Conservation (phyloP, 2,329 filamentous ascomycete species). For the Thielaviopsis punctulata region DNA sequence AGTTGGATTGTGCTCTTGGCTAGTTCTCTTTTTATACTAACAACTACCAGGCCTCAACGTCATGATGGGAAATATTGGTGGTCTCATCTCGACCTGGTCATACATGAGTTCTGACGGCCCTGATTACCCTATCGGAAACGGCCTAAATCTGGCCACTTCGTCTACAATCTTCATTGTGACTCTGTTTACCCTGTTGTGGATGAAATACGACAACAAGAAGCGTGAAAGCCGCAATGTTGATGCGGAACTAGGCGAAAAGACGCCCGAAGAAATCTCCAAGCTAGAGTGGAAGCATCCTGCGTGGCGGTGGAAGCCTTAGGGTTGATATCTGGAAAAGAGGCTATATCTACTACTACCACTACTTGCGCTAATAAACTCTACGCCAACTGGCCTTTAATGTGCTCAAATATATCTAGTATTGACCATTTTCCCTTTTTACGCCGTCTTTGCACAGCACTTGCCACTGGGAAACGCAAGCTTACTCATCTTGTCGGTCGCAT, state of each 20-base stretch:
- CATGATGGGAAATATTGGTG: slow-evolving; percentile 51
- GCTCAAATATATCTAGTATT: background rate
- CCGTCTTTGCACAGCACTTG: background rate
- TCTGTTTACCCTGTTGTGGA: slow-evolving; percentile 37
- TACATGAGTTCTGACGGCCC: slow-evolving; percentile 46
- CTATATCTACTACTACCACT: background rate
- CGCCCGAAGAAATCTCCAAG: slow-evolving; percentile 35
- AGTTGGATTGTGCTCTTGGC: slow-evolving; percentile 18
- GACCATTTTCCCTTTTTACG: background rate
- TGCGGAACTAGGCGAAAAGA: slow-evolving; percentile 37
- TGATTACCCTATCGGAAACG: slow-evolving; percentile 52
- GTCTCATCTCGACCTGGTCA: slow-evolving; percentile 44
- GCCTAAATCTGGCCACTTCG: slow-evolving; percentile 48
- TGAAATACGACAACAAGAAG: slow-evolving; percentile 43
- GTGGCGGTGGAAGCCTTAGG: slow-evolving; percentile 38
- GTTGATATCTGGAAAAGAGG: background rate
- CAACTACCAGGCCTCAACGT: slow-evolving; percentile 19
- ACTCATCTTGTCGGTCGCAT: slow-evolving; percentile 31
- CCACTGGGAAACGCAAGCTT: slow-evolving; percentile 16
- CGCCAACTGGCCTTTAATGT: background rate
- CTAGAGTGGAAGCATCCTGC: slow-evolving; percentile 52
- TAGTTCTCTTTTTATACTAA: background rate
- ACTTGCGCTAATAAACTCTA: background rate
- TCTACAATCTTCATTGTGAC: slow-evolving; percentile 35
- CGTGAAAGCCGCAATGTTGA: slow-evolving; percentile 38